These are phyloP conservation scores for Xanthoparmelia taractica DNA, from an alignment of 495 filamentous ascomycete species.

Conservation along the genomic window DNA sequence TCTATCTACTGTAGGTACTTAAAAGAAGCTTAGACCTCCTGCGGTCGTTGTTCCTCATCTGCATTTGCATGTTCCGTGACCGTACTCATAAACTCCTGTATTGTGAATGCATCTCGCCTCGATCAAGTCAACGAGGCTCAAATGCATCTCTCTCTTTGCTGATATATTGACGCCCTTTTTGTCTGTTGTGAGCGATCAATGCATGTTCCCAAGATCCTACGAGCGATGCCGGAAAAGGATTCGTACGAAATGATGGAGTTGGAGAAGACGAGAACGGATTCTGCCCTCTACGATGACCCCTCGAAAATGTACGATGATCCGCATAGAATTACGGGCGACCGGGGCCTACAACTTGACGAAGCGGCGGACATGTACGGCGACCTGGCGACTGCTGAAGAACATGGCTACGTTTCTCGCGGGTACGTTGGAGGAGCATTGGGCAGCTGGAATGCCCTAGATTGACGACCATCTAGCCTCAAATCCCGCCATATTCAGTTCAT, in stretches of 20 bases:
- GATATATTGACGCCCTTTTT: background rate
- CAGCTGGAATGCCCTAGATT: too few species aligned
- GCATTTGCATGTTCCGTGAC: background rate
- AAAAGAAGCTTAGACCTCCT: background rate
- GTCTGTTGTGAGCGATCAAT: background rate
- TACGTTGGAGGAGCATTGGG: slow-evolving; percentile 20
- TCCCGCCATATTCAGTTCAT: slow-evolving; percentile 49
- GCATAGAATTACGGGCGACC: slow-evolving; percentile 19
- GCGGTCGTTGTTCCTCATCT: background rate
- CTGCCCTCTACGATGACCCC: slow-evolving; percentile 1
- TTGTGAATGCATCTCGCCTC: background rate
- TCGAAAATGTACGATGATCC: slow-evolving; percentile 16
- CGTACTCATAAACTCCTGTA: background rate
- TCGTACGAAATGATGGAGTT: slow-evolving; percentile 6
- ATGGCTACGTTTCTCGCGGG: slow-evolving; percentile 37
- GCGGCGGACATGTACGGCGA: slow-evolving; percentile 38
- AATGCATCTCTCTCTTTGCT: background rate
- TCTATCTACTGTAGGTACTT: background rate
- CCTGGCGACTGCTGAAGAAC: slow-evolving; percentile 34
- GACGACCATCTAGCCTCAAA: slow-evolving; percentile 28
- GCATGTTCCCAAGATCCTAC: slow-evolving; percentile 1
- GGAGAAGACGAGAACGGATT: background rate
- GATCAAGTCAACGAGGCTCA: background rate
- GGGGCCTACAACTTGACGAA: slow-evolving; percentile 28
- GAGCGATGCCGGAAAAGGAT: slow-evolving; percentile 7